Evolutionary conservation across 306 rosid genomes (phyloP).

Genomic region (Betula pendula): DNA sequence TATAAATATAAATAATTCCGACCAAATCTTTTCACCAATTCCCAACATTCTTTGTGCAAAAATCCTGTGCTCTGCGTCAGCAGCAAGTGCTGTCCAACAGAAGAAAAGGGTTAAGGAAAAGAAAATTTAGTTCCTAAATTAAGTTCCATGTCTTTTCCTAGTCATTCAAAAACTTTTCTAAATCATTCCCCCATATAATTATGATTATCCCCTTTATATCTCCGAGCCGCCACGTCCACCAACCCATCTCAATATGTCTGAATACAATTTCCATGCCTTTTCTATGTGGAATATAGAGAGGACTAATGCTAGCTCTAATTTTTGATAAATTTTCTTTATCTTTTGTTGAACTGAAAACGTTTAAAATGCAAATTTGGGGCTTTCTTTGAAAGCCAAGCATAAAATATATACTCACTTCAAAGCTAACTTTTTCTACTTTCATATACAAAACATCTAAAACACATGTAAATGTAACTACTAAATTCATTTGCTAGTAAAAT

Average conservation of each 20-base stretch:
- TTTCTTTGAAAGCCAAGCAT: too few relatives aligned
- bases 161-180: not conserved
- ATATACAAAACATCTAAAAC: too few relatives aligned
- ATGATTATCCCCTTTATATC: constrained; percentile 18
- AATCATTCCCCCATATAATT: not conserved
- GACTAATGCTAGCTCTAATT: too few relatives aligned
- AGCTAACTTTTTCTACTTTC: too few relatives aligned
- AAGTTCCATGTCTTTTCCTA: not conserved
- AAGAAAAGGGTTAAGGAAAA: not conserved
- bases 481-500: too few relatives aligned
- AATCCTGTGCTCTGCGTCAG: not conserved
- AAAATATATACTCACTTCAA: too few relatives aligned
- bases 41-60: constrained; percentile 14
- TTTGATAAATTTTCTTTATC: too few relatives aligned
- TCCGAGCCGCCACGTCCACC: constrained; percentile 46
- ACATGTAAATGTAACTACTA: too few relatives aligned
- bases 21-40: constrained; percentile 22
- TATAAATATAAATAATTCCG: constrained; percentile 3
- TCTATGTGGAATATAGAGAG: not conserved
- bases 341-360: too few relatives aligned
- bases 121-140: not conserved
- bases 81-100: not conserved
- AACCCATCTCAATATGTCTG: constrained; percentile 31
- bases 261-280: not conserved
- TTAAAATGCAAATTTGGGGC: too few relatives aligned